Evolutionary conservation across 2,329 filamentous ascomycete genomes (phyloP), one percentile per base, ranked within the genome.

Genomic region (Diaporthe citri): DNA sequence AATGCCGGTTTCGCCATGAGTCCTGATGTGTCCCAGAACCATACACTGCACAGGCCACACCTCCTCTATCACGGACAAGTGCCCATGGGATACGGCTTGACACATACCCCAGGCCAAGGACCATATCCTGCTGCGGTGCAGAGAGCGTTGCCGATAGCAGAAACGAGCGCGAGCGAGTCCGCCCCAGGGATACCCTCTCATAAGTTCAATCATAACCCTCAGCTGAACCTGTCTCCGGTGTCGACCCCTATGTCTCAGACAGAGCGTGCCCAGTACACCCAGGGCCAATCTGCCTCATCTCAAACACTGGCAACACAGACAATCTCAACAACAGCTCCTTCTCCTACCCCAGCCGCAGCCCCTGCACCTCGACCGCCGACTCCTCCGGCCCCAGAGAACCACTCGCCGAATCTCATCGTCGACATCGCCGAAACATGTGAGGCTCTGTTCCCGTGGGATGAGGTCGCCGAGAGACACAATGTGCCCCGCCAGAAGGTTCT

Each of bases 391-490:
- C 60, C 82, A 56, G 82, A 82, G 36, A 85, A 84, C 73, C 83
- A 82, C 51, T 83, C 80, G 31, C 80, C 80, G 3, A 82, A 81
- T 74, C 82, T 87, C 34, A 85, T 88, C 51, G 85, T 88, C 34
- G 87, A 89, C 78, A 84, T 89, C 31, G 86, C 87, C 5, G 85
- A 88, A 78, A 88, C 87, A 0, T 85, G 86, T 57, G 84, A 87
- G 78, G 82, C 84, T 66, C 80, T 80, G 4, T 87, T 88, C 69
- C 87, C 87, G 5, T 88, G 87, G 69, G 83, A 83, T 5, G 83
- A 84, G 43, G 82, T 89, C 5, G 87, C 87, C 2, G 82, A 83
- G 71, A 83, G 87, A 28, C 87, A 89, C 76, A 82, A 83, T 20
- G 80, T 84, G 17, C 77, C 85, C 0, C 81, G 86, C 12, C 82